Conservation (phyloP, 2,329 filamentous ascomycete species). For the Penicillium sp. region DNA sequence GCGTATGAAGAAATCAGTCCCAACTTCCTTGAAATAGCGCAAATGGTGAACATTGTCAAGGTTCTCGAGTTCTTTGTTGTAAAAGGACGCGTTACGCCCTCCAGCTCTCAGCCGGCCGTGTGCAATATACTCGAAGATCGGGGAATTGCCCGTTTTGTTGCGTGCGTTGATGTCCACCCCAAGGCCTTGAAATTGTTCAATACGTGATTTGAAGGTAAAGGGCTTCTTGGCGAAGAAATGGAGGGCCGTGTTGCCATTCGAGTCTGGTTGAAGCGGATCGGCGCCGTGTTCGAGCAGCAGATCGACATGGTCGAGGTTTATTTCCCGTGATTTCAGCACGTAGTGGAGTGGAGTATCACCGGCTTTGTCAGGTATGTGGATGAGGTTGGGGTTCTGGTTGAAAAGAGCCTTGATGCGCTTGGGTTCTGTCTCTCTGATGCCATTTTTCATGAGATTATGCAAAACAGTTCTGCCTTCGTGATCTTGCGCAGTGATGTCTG, state of each 20-base stretch:
- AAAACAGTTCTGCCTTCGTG: constrained; percentile 16
- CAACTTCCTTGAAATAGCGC: neutral
- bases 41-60: neutral
- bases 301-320: neutral
- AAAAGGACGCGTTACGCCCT: neutral
- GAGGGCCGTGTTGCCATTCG: constrained; percentile 13
- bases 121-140: constrained; percentile 4
- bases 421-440: neutral
- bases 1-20: neutral
- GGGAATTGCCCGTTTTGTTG: constrained; percentile 4
- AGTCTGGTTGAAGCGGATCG: constrained; percentile 12
- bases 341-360: constrained; percentile 15
- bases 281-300: constrained; percentile 6
- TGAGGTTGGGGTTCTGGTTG: neutral
- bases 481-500: constrained; percentile 16
- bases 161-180: constrained; percentile 5
- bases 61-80: neutral
- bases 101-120: neutral
- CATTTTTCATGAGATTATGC: constrained; percentile 13
- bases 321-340: neutral
- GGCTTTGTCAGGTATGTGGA: neutral
- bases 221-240: constrained; percentile 3
- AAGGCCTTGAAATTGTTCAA: constrained; percentile 6
- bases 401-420: neutral
- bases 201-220: neutral